A percentile compares a stretch with the other conserved stretches of the same genome.
These are phyloP conservation scores for Diospyros lotus DNA, from an alignment of 148 eudicot genomes.

Conservation along the genomic window DNA sequence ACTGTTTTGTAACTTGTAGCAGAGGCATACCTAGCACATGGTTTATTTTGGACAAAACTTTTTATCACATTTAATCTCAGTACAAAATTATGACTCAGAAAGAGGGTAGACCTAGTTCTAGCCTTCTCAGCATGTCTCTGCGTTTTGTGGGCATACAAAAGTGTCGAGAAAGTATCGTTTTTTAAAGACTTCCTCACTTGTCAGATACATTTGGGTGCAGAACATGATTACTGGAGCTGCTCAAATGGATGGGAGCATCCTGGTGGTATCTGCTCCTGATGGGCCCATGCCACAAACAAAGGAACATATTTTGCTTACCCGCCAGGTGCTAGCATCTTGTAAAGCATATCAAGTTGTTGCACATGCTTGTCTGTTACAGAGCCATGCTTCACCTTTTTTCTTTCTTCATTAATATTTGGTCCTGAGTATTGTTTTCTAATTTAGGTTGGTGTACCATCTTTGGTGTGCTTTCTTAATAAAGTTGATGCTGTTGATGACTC, in stretches of 20 bases:
- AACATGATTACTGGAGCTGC: conserved; percentile 99
- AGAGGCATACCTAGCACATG: too few species aligned
- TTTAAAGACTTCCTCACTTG: neutral
- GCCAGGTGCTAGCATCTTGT: conserved; percentile 46
- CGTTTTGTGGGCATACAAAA: neutral
- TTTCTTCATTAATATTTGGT: too few species aligned
- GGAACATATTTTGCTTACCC: conserved; percentile 88
- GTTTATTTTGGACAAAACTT: too few species aligned
- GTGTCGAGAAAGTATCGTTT: neutral
- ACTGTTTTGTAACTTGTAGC: neutral
- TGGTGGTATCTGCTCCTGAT: conserved; percentile 92
- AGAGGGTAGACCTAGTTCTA: neutral
- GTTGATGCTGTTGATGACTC: conserved; percentile 89
- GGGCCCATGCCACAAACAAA: conserved; percentile 30
- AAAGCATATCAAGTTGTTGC: neutral
- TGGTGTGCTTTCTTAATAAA: conserved; percentile 87
- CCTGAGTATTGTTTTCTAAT: neutral
- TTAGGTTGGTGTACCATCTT: conserved; percentile 92
- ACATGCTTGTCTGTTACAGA: neutral
- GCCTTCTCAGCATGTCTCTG: neutral
- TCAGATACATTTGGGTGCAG: conserved; percentile 21
- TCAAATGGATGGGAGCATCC: conserved; percentile 93
- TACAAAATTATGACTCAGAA: neutral
- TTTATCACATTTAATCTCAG: too few species aligned
- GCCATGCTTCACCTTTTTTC: neutral